These are phyloP conservation scores for Pseudopediastrum boryanum DNA, from an alignment of 139 green algal species.

Conservation along the genomic window DNA sequence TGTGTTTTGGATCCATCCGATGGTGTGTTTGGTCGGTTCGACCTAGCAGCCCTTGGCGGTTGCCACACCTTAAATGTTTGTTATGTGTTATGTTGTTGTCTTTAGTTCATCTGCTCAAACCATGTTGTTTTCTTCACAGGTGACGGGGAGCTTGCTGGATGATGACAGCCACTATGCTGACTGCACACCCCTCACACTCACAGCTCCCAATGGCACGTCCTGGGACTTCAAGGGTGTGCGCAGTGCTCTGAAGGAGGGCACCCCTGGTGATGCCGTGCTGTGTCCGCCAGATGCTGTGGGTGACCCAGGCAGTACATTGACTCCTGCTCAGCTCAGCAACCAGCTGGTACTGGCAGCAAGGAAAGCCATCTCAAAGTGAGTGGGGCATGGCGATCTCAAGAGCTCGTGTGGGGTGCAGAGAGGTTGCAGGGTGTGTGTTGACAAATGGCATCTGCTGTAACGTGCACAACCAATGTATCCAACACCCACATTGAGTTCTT, in stretches of 20 bases:
- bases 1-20: too few relatives aligned
- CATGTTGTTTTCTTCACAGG: background rate
- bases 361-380: constrained; percentile 19
- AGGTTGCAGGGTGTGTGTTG: too few relatives aligned
- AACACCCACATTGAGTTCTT: background rate
- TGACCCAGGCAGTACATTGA: constrained; percentile 39
- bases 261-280: constrained; percentile 39
- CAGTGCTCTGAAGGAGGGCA: constrained; percentile 17
- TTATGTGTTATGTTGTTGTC: too few relatives aligned
- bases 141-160: constrained; percentile 62
- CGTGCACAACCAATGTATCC: too few relatives aligned
- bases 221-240: constrained; percentile 67
- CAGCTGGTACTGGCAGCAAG: constrained; percentile 62
- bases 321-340: constrained; percentile 73
- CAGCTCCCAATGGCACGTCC: constrained; percentile 39
- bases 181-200: constrained; percentile 65
- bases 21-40: too few relatives aligned
- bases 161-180: constrained; percentile 66
- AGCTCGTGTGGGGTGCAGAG: background rate
- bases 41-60: too few relatives aligned
- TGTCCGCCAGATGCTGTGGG: constrained; percentile 53
- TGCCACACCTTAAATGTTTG: too few relatives aligned
- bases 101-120: too few relatives aligned
- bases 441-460: too few relatives aligned
- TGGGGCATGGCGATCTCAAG: background rate